phyloP scores from a whole-genome alignment of 345 rosid genomes.

The Pugionium dolabratum region DNA sequence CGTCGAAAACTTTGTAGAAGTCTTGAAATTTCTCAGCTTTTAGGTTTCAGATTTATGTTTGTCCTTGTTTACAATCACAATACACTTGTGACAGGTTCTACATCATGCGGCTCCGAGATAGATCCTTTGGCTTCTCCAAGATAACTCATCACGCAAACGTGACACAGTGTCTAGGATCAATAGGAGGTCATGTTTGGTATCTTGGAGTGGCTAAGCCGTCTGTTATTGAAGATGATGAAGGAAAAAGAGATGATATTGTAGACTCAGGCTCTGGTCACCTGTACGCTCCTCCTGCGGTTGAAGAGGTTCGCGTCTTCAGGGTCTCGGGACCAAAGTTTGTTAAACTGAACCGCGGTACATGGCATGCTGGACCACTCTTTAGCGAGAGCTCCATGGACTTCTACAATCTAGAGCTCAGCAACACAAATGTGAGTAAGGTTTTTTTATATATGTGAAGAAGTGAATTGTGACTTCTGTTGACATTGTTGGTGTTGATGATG shows the following conservation, averaged over 20 bases:
- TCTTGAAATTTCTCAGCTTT: neutral
- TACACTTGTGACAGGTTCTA: conserved; percentile 48
- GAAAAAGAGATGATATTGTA: conserved; percentile 22
- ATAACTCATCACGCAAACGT: conserved; percentile 86
- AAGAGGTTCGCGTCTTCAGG: conserved; percentile 60
- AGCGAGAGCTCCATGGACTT: conserved; percentile 57
- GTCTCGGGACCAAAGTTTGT: conserved; percentile 68
- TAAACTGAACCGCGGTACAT: conserved; percentile 69
- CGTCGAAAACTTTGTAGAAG: neutral
- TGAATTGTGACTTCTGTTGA: neutral
- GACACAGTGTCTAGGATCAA: conserved; percentile 85
- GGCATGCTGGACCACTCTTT: conserved; percentile 89
- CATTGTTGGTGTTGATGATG: conserved; percentile 7
- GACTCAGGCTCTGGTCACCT: conserved; percentile 54
- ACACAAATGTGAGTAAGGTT: conserved; percentile 66
- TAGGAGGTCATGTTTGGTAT: conserved; percentile 77
- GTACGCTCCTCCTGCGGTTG: conserved; percentile 63
- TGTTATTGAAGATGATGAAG: conserved; percentile 38
- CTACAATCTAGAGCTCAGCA: conserved; percentile 78
- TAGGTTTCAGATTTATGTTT: conserved; percentile 15
- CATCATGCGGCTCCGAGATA: conserved; percentile 53
- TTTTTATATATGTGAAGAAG: neutral
- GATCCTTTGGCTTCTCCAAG: conserved; percentile 47
- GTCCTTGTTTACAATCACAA: neutral
- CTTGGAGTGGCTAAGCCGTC: conserved; percentile 81